These are phyloP conservation scores for Xylariaceae sp. DNA, from an alignment of 2,329 filamentous ascomycete species.

Conservation along the genomic window DNA sequence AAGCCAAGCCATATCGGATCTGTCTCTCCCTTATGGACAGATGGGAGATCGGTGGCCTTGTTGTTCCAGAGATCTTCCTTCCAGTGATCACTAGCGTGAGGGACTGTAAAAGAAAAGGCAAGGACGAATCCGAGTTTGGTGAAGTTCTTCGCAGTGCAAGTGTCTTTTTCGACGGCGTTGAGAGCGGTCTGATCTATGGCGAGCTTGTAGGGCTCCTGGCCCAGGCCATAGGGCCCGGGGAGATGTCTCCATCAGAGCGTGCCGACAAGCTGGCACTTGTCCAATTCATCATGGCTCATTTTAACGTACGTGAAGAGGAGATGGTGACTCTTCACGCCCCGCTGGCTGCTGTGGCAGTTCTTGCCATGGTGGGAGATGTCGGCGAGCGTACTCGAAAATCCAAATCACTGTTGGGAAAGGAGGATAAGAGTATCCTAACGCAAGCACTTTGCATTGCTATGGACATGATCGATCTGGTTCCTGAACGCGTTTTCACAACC, in stretches of 20 bases:
- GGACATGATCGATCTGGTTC: conserved; percentile 57
- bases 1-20: conserved; percentile 81
- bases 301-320: conserved; percentile 93
- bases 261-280: conserved; percentile 65
- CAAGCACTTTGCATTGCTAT: conserved; percentile 45
- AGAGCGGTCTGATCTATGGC: conserved; percentile 87
- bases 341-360: conserved; percentile 61
- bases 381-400: conserved; percentile 32
- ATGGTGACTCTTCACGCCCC: conserved; percentile 87
- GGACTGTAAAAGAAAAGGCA: conserved; percentile 61
- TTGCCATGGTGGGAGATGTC: conserved; percentile 54
- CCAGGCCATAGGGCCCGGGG: conserved; percentile 49
- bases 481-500: conserved; percentile 54
- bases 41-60: conserved; percentile 89
- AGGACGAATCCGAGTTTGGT: conserved; percentile 64
- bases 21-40: conserved; percentile 95
- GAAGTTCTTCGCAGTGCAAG: conserved; percentile 91
- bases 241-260: conserved; percentile 40
- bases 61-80: conserved; percentile 84
- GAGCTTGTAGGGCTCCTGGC: conserved; percentile 67
- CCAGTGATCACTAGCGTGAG: conserved; percentile 77
- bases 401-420: conserved; percentile 16
- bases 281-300: conserved; percentile 76
- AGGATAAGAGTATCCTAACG: conserved; percentile 15
- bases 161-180: conserved; percentile 95